Evolutionary conservation across 192 early-diverging fungal species (phyloP), one percentile per base, ranked within the genome.

Genomic region (Entomortierella lignicola): DNA sequence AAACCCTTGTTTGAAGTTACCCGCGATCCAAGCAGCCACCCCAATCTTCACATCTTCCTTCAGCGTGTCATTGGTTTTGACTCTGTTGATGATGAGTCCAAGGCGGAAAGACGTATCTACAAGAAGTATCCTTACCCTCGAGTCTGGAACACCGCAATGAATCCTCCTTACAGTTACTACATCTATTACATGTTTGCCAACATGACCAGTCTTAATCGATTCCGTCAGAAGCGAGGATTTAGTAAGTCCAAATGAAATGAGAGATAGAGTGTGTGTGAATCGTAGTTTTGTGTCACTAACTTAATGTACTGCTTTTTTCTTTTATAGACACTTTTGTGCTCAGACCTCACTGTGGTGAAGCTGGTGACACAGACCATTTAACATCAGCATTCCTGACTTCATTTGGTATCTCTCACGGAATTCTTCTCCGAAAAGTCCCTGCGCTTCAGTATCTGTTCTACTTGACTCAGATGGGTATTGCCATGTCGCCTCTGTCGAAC

Each of bases 151-250:
- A 85, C 79, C 2, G 15, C 69, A 12, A 69, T 86, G 73, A 97
- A 99, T 81, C 97, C 97, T 63, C 97, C 97, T n/a, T 99, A 99
- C 85, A 91, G 92, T 25, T 99, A 99, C 86, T 97, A 96, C 58
- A 77, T 95, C 31, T 99, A 97, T 84, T 97, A 94, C 79, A 93
- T 94, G 84, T 95, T 91, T 85, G 91, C 97, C 57, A 97, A 97
- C 81, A 85, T 97, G 88, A 85, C 87, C 48, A 83, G 90, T 7
- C 77, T 99, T 7, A 99, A 99, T 83, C 84, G 89, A n/a, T 97
- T 91, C 91, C 85, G 97, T 55, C 83, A 82, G 60, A 77, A 82
- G 34, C 86, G 96, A 26, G 88, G 90, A 42, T 93, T 97, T 80
- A 97, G 90, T 91, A 87, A 71, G 89, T 86, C 3, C 2, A 20